These are phyloP conservation scores for Dentipellis sp. DNA, from an alignment of 768 basidiomycete species.

Conservation along the genomic window DNA sequence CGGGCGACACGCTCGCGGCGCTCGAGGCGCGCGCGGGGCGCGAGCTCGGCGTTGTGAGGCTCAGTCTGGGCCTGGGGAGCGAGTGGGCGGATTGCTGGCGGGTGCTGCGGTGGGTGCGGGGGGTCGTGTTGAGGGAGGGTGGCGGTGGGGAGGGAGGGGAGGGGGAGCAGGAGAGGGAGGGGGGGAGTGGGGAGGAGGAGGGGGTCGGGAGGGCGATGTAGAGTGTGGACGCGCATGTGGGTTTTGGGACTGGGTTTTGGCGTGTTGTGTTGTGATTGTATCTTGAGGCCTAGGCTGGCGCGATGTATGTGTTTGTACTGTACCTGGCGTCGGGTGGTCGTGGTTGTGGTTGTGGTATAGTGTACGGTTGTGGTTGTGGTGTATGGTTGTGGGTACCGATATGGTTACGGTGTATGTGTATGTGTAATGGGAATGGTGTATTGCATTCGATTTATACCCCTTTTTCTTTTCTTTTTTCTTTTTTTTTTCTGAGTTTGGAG, in stretches of 20 bases:
- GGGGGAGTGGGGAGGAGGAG: not conserved
- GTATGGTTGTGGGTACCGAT: no score
- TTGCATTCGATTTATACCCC: no score
- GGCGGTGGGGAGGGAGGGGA: not conserved
- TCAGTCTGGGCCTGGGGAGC: constrained; percentile 73
- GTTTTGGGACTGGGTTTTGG: not conserved
- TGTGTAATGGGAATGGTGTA: no score
- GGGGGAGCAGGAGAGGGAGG: not conserved
- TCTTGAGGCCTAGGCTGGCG: no score
- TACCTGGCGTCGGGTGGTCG: no score
- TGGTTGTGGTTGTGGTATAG: no score
- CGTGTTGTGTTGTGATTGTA: no score
- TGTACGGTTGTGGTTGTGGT: no score
- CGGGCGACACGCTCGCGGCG: constrained; percentile 50
- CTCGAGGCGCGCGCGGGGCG: constrained; percentile 53
- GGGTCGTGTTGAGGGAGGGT: constrained; percentile 6
- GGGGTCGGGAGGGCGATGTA: not conserved
- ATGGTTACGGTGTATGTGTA: no score
- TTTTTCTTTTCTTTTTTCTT: no score
- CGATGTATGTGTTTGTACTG: no score
- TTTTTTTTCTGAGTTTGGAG: no score
- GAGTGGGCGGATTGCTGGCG: constrained; percentile 61
- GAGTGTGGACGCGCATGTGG: not conserved
- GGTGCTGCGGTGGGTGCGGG: constrained; percentile 21
- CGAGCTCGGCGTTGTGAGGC: constrained; percentile 66